A percentile compares a stretch with the other conserved stretches of the same genome.
phyloP scores from a whole-genome alignment of 2,329 filamentous ascomycete genomes.

The Aureobasidium leucospermi region DNA sequence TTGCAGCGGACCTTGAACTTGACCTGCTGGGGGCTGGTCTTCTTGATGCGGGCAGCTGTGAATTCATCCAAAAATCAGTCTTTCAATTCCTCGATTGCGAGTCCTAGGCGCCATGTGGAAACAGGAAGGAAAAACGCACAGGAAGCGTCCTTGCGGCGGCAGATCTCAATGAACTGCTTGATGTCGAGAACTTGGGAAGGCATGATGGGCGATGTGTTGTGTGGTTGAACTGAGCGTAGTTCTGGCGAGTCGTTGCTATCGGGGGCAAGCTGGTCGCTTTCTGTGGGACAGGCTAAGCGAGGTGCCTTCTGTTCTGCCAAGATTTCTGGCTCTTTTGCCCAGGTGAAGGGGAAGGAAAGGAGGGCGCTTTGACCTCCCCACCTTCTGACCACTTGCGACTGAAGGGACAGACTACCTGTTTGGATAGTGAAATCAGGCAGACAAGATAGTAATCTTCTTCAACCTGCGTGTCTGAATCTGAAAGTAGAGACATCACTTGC shows the following conservation, averaged over 20 bases:
- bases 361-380: neutral
- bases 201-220: conserved; percentile 63
- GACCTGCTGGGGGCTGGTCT: conserved; percentile 85
- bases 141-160: conserved; percentile 97
- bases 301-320: neutral
- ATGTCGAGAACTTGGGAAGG: conserved; percentile 97
- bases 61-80: neutral
- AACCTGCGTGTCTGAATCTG: neutral
- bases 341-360: neutral
- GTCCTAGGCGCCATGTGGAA: neutral
- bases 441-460: neutral
- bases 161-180: conserved; percentile 99
- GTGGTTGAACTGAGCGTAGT: neutral
- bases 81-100: neutral
- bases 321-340: neutral
- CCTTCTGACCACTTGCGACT: neutral
- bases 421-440: neutral
- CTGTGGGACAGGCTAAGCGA: conserved; percentile 2
- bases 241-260: neutral
- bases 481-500: neutral
- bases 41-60: conserved; percentile 57
- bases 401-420: neutral
- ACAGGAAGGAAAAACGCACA: conserved; percentile 58
- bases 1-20: conserved; percentile 99
- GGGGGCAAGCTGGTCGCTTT: neutral